Evolutionary conservation across 1,284 basidiomycete genomes (phyloP), one percentile per base, ranked within the genome.

Genomic region (Apiotrichum mycotoxinovorans): DNA sequence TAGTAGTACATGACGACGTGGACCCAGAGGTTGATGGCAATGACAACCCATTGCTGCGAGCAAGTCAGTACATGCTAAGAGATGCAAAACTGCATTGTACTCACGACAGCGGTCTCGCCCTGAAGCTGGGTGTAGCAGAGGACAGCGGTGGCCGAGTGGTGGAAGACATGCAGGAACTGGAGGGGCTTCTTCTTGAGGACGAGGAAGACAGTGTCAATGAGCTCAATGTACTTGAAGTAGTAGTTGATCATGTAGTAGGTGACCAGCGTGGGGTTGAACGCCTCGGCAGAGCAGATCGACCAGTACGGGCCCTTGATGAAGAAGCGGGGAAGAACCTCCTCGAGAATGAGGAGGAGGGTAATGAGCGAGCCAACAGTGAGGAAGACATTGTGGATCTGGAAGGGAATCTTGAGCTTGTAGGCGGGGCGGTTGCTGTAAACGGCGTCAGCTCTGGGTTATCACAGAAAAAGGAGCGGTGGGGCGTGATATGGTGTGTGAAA

Each of bases 1-100:
- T 97, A 97, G 79, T 98, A 96, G 80, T 96, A 98, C 96, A 99
- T 99, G 69, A 98, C 80, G 71, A 98, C 93, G 79, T 99, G 96
- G 49, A 99, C 96, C 57, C 83, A 79, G 58, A 98, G 82, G 81
- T 99, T 99, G 68, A 97, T 84, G 55, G 82, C 79, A 76, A 99
- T 98, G 63, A 93, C 90, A 63, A 94, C 85, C 96, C 96, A 99
- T 63, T 95, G 96, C 90, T 92, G 30, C 30, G 64, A 37, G n/a
- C n/a, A 37, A 14, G 48, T 48, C 33, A 23, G 12, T 50, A 22
- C 8, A 34, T 9, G 9, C 33, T 9, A 34, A 34, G 33, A 34
- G 33, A 34, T 9, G 10, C 26, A 4, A 23, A 23, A 27, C n/a
- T n/a, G n/a, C n/a, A n/a, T n/a, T n/a, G 50, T 41, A 72, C 69